Conservation (phyloP, 1,139 yeast species). For the Zygosaccharomyces sapae region DNA sequence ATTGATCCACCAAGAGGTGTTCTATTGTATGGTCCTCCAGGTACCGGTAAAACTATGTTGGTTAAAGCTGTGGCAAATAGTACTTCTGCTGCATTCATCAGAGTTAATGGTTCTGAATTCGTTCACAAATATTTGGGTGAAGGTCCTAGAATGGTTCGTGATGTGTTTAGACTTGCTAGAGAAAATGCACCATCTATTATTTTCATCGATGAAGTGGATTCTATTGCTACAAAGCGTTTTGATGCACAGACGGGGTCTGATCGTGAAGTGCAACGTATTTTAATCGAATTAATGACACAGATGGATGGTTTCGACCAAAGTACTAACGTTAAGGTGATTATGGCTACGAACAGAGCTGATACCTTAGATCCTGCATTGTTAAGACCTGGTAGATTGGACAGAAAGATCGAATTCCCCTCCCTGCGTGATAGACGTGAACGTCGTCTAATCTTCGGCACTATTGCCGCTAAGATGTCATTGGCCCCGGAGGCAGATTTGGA, state of each 20-base stretch:
- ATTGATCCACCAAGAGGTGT: conserved; percentile 99
- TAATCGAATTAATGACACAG: conserved; percentile 91
- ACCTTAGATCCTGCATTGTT: conserved; percentile 96
- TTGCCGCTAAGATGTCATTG: conserved; percentile 95
- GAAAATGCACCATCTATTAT: conserved; percentile 96
- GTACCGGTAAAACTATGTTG: conserved; percentile 98
- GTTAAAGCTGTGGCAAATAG: conserved; percentile 98
- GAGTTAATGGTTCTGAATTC: conserved; percentile 96
- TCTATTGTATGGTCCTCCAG: conserved; percentile 95
- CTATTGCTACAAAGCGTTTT: conserved; percentile 97
- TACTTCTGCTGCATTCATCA: conserved; percentile 89
- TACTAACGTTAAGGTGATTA: conserved; percentile 91
- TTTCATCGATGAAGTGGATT: conserved; percentile 97
- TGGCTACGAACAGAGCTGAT: conserved; percentile 99
- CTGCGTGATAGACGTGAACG: conserved; percentile 96
- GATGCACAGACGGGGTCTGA: conserved; percentile 99
- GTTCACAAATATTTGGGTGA: conserved; percentile 98
- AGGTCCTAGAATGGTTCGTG: conserved; percentile 99
- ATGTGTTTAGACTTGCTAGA: conserved; percentile 92
- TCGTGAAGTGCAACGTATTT: conserved; percentile 96
- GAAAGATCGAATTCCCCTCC: conserved; percentile 96
- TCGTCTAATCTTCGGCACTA: conserved; percentile 89
- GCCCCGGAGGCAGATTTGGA: conserved; percentile 98
- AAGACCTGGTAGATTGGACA: conserved; percentile 97
- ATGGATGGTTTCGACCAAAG: conserved; percentile 99